A percentile compares a stretch with the other conserved stretches of the same genome.
These are phyloP conservation scores for Podaxis rugospora DNA, from an alignment of 768 basidiomycete species.

Conservation along the genomic window DNA sequence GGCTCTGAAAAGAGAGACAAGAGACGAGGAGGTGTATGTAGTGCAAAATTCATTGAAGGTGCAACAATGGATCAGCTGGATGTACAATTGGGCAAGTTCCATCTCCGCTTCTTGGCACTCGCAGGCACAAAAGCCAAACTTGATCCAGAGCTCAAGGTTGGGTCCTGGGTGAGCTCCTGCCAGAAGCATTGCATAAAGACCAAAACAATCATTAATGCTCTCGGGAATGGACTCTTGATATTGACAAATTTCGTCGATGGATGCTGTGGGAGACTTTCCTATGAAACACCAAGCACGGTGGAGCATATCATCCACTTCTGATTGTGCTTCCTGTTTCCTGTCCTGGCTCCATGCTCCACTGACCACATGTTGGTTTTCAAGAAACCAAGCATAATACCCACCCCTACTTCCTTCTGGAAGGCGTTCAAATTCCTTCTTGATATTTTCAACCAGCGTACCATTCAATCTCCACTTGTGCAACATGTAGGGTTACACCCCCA, in stretches of 20 bases:
- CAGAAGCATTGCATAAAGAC: not conserved
- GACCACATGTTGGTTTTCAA: constrained; percentile 27
- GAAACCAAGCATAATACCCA: constrained; percentile 32
- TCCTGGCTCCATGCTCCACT: constrained; percentile 4
- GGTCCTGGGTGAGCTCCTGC: constrained; percentile 13
- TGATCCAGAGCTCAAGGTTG: constrained; percentile 13
- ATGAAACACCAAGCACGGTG: not conserved
- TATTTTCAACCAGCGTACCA: constrained; percentile 29
- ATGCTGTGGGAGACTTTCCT: not conserved
- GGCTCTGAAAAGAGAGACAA: constrained; percentile 22
- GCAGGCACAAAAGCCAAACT: constrained; percentile 22
- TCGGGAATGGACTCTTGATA: not conserved
- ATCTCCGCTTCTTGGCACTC: constrained; percentile 1
- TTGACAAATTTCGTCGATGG: not conserved
- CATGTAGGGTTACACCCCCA: constrained; percentile 19
- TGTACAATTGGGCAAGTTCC: constrained; percentile 16
- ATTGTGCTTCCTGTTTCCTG: not conserved
- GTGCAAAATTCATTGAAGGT: constrained; percentile 30
- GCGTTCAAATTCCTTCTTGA: constrained; percentile 22
- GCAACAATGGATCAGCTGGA: constrained; percentile 19
- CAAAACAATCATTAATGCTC: not conserved
- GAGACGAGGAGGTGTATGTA: constrained; percentile 20
- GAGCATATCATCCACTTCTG: not conserved
- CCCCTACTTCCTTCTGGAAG: constrained; percentile 21
- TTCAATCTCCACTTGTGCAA: constrained; percentile 28